These are phyloP conservation scores for Tricholoma matsutake DNA, from an alignment of 768 basidiomycete genomes.

Conservation along the genomic window DNA sequence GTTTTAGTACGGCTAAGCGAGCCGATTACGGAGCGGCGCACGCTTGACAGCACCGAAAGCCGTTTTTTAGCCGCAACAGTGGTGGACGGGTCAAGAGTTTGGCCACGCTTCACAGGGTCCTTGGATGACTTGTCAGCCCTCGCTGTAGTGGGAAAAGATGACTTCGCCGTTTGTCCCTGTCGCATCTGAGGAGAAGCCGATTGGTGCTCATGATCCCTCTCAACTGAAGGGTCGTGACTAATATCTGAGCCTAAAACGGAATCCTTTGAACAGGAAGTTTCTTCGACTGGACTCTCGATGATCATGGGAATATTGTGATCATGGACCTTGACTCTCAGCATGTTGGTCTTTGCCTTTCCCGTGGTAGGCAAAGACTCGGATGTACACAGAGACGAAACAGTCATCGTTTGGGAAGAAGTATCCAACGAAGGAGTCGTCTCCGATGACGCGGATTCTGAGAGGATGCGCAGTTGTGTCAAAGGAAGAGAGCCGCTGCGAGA, in stretches of 20 bases:
- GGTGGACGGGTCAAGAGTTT: slow-evolving; percentile 12
- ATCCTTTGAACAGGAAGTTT: slow-evolving; percentile 8
- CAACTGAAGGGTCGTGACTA: slow-evolving; percentile 11
- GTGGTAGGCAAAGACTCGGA: slow-evolving; percentile 10
- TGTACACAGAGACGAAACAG: slow-evolving; percentile 19
- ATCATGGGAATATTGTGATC: slow-evolving; percentile 28
- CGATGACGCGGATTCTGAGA: slow-evolving; percentile 22
- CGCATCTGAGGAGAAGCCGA: background rate
- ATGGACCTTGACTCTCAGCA: slow-evolving; percentile 18
- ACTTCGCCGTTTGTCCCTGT: background rate
- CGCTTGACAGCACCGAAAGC: slow-evolving; percentile 33
- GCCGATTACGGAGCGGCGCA: slow-evolving; percentile 44
- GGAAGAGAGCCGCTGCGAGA: slow-evolving; percentile 2
- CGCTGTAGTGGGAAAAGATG: background rate
- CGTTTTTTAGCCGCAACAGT: slow-evolving; percentile 8
- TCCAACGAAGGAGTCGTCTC: slow-evolving; percentile 27
- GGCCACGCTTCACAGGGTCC: slow-evolving; percentile 36
- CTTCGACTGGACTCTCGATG: slow-evolving; percentile 37
- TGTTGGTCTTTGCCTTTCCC: slow-evolving; percentile 4
- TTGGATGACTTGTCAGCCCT: slow-evolving; percentile 27
- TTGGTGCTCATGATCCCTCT: slow-evolving; percentile 11
- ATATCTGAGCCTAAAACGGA: slow-evolving; percentile 11
- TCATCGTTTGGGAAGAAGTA: slow-evolving; percentile 26
- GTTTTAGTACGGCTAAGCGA: slow-evolving; percentile 25
- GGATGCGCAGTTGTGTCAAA: background rate